phyloP scores from a whole-genome alignment of 1,284 basidiomycete species.

The Rhizoctonia solani region DNA sequence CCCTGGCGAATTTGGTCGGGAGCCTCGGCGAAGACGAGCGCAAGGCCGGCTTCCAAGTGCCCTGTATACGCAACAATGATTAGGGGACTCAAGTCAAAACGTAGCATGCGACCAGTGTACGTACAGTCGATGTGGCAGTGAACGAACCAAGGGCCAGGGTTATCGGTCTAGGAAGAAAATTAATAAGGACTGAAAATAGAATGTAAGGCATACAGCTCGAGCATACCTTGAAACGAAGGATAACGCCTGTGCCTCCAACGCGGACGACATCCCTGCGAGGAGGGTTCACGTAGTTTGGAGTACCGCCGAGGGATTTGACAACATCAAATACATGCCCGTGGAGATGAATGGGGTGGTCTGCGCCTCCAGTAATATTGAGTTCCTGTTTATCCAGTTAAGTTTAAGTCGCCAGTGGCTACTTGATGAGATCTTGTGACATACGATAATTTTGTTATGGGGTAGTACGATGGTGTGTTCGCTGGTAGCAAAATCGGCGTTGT shows the following conservation, averaged over 20 bases:
- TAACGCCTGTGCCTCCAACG: constrained; percentile 8
- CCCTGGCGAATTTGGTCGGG: constrained; percentile 56
- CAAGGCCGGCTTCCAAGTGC: constrained; percentile 44
- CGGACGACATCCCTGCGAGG: constrained; percentile 27
- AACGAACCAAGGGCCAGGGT: constrained; percentile 84
- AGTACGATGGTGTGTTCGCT: constrained; percentile 26
- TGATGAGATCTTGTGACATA: neutral
- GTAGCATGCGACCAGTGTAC: neutral
- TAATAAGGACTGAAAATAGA: neutral
- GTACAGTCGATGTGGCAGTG: constrained; percentile 43
- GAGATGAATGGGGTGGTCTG: constrained; percentile 30
- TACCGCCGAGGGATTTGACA: constrained; percentile 24
- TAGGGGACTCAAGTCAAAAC: neutral
- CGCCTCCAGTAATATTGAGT: constrained; percentile 29
- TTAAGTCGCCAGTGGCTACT: neutral
- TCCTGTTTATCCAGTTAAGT: neutral
- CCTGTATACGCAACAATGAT: neutral
- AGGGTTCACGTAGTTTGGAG: constrained; percentile 32
- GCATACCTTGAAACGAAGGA: constrained; percentile 22
- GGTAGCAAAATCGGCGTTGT: constrained; percentile 11
- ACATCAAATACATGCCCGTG: constrained; percentile 30
- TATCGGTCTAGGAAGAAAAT: constrained; percentile 56
- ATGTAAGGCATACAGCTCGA: neutral
- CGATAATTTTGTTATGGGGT: constrained; percentile 27
- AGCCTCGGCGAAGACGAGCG: constrained; percentile 73